These are phyloP conservation scores for Pleurotus ostreatus DNA, from an alignment of 768 basidiomycete genomes.

Conservation along the genomic window DNA sequence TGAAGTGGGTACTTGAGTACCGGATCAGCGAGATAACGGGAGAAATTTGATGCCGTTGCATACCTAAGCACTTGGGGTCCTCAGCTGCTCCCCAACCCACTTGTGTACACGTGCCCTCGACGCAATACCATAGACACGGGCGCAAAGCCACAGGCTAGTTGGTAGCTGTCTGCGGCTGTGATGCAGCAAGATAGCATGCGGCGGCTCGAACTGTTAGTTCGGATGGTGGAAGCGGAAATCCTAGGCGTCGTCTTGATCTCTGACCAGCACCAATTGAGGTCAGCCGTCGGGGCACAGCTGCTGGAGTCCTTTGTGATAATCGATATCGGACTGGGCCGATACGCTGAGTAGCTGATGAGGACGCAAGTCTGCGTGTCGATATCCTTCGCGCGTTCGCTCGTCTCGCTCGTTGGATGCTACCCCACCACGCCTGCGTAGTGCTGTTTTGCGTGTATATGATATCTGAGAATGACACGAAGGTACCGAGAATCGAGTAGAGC, in stretches of 20 bases:
- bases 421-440: conserved; percentile 8
- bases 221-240: not conserved
- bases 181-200: not conserved
- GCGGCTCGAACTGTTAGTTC: not conserved
- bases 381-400: not conserved
- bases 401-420: conserved; percentile 6
- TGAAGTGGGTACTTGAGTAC: no score
- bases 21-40: no score
- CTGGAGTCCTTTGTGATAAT: not conserved
- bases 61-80: no score
- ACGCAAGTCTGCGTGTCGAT: not conserved
- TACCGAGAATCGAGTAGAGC: conserved; percentile 5
- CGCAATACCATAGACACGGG: no score
- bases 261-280: not conserved
- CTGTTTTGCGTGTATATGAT: conserved; percentile 6
- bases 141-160: not conserved
- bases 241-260: not conserved
- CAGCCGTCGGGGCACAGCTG: not conserved
- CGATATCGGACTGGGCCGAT: not conserved
- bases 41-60: no score
- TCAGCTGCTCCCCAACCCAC: no score
- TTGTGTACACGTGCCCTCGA: no score
- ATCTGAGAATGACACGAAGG: conserved; percentile 8
- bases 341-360: not conserved
- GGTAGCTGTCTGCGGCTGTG: not conserved